Evolutionary conservation across 768 basidiomycete species (phyloP).

Genomic region (Hortiboletus flavorubellus): DNA sequence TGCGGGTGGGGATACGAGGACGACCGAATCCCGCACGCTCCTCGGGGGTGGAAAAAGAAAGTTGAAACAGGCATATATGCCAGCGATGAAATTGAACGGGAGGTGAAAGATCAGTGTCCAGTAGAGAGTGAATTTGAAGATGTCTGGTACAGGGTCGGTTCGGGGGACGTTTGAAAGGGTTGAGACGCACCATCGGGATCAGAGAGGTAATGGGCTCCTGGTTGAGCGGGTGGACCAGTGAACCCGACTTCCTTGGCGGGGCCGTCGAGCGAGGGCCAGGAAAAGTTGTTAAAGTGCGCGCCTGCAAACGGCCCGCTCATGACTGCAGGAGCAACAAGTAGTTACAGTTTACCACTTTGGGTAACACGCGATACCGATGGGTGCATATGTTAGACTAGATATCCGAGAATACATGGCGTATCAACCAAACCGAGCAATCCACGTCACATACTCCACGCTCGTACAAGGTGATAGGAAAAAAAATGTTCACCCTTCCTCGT

Average conservation of each 20-base stretch:
- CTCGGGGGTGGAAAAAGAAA: constrained; percentile 36
- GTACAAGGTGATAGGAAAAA: not conserved
- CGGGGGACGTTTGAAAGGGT: too few relatives aligned
- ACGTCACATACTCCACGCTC: not conserved
- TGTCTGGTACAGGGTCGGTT: constrained; percentile 24
- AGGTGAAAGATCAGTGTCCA: constrained; percentile 46
- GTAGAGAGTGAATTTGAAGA: constrained; percentile 46
- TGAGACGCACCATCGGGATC: constrained; percentile 28
- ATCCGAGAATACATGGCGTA: not conserved
- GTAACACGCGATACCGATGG: not conserved
- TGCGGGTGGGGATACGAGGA: not conserved
- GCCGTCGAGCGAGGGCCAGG: constrained; percentile 39
- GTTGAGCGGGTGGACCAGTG: constrained; percentile 26
- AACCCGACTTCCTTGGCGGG: constrained; percentile 33
- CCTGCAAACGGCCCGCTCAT: not conserved
- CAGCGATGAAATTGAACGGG: constrained; percentile 40
- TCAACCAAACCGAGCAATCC: not conserved
- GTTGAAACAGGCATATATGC: constrained; percentile 41
- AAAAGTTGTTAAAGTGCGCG: constrained; percentile 19
- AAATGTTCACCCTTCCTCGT: constrained; percentile 11
- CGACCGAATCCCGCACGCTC: not conserved
- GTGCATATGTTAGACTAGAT: not conserved
- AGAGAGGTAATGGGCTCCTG: constrained; percentile 35
- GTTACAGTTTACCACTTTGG: not conserved
- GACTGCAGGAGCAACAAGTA: not conserved